A percentile compares a stretch with the other conserved stretches of the same genome.
These are phyloP conservation scores for Coemansia reversa DNA, from an alignment of 192 early-diverging fungal genomes.

Conservation along the genomic window DNA sequence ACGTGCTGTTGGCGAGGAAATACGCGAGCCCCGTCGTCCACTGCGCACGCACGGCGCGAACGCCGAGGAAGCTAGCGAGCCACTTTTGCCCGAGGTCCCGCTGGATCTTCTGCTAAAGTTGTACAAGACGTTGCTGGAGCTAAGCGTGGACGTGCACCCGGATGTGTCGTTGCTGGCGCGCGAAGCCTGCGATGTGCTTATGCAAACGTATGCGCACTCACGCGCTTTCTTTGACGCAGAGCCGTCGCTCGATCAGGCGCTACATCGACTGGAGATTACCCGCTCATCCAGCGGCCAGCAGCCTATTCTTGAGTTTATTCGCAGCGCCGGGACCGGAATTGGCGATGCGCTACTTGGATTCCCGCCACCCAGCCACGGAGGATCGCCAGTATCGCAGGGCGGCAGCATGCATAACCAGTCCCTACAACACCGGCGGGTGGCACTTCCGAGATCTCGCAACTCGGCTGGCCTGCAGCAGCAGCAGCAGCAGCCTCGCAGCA, in stretches of 20 bases:
- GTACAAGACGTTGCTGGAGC: slow-evolving; percentile 79
- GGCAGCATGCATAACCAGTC: not conserved
- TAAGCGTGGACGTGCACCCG: slow-evolving; percentile 79
- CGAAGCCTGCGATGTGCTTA: slow-evolving; percentile 67
- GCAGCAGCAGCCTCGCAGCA: slow-evolving; percentile 1
- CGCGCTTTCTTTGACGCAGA: slow-evolving; percentile 31
- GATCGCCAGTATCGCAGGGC: not conserved
- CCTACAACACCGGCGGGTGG: slow-evolving; percentile 18
- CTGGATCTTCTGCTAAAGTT: slow-evolving; percentile 57
- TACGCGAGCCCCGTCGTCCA: slow-evolving; percentile 22
- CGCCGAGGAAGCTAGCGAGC: slow-evolving; percentile 15
- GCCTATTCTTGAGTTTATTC: slow-evolving; percentile 30
- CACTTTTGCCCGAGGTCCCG: slow-evolving; percentile 19
- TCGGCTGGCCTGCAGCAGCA: not conserved
- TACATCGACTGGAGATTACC: slow-evolving; percentile 40
- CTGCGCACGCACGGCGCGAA: not conserved
- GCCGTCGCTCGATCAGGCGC: slow-evolving; percentile 38
- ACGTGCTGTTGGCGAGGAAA: slow-evolving; percentile 54
- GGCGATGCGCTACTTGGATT: slow-evolving; percentile 44
- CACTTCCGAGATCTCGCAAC: slow-evolving; percentile 4
- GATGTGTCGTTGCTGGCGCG: slow-evolving; percentile 71
- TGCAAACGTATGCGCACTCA: slow-evolving; percentile 54
- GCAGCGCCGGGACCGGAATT: slow-evolving; percentile 12
- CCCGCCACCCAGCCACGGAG: slow-evolving; percentile 11
- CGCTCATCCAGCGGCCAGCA: slow-evolving; percentile 30